Percentiles rank a stretch among this genome's conserved stretches.
Evolutionary conservation across 495 filamentous ascomycete species (phyloP).

Genomic region (Tuber umbilicatum): DNA sequence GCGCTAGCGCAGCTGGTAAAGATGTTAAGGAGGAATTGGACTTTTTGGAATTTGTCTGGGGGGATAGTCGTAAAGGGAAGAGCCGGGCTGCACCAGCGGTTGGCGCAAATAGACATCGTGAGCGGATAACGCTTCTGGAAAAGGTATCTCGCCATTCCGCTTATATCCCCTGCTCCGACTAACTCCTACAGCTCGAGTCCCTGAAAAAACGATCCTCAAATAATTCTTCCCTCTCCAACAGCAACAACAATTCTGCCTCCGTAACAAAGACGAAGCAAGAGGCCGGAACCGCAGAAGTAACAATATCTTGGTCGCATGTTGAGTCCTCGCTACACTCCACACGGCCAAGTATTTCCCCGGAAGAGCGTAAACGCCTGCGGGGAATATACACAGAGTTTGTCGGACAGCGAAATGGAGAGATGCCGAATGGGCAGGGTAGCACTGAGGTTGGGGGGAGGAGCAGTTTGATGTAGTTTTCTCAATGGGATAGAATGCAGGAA

Average conservation of each 20-base stretch:
- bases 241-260: conserved; percentile 21
- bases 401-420: conserved; percentile 81
- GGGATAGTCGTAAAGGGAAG: conserved; percentile 36
- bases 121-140: conserved; percentile 32
- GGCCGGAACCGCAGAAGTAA: conserved; percentile 58
- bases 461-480: conserved; percentile 69
- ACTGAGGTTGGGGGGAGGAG: conserved; percentile 87
- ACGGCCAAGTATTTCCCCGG: conserved; percentile 67
- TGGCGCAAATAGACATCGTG: conserved; percentile 20
- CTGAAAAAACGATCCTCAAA: conserved; percentile 31
- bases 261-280: conserved; percentile 29
- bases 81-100: conserved; percentile 34
- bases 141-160: conserved; percentile 26
- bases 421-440: conserved; percentile 81
- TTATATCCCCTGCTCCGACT: background rate
- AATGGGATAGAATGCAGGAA: background rate
- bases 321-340: conserved; percentile 69
- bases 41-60: conserved; percentile 41
- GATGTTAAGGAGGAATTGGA: conserved; percentile 42
- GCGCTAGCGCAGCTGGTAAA: conserved; percentile 40
- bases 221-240: conserved; percentile 22
- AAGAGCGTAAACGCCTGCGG: conserved; percentile 66
- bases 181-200: conserved; percentile 26
- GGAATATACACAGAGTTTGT: conserved; percentile 90
- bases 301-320: conserved; percentile 83